Base-by-base conservation (phyloP, 257 asterid species). In the Coffea eugenioides region DNA sequence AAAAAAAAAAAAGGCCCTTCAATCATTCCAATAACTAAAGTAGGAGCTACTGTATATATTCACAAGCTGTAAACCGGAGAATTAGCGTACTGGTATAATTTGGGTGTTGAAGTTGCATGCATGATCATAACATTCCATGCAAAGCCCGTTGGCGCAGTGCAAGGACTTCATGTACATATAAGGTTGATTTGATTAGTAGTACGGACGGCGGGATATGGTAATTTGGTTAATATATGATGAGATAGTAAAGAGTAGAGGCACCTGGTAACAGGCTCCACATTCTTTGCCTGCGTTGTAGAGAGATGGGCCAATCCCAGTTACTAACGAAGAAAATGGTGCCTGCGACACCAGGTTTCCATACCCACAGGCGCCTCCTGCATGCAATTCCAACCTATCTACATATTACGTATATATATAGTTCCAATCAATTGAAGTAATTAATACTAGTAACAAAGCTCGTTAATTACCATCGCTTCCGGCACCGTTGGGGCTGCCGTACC, bases 201-300 rank as follows among this genome's bases (percentile, higher is more conserved):
- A 27, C 31, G 31, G 31, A 27, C 31, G 31, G 31, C 31, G 31
- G 31, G 31, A 27, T 27, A 27, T 27, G 31, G 31, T 27, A 27
- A 27, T 27, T 27, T 27, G 31, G 31, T 27, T 27, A 27, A 27
- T 27, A 27, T 27, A 27, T 27, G 31, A 27, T 21, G 11, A 9
- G 3, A 56, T 3, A 18, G 5, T 14, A 16, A 0, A 8, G 9
- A 27, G 23, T 0, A 20, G 13, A n/a, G 5, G 0, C 73, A 92
- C 96, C 89, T 78, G 23, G 81, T 91, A 92, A 81, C 96, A 92
- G 81, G 93, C 94, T 75, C 96, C 97, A 81, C 97, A 92, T 85
- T 85, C 92, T 77, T 79, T 88, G 84, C 97, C 97, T 1, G 92
- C 83, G 46, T 91, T 88, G 80, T 89, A 92, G 1, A 92, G 90